Percentiles rank a stretch among this genome's conserved stretches.
phyloP scores from a whole-genome alignment of 2,329 filamentous ascomycete species.

The Fusarium zealandicum region DNA sequence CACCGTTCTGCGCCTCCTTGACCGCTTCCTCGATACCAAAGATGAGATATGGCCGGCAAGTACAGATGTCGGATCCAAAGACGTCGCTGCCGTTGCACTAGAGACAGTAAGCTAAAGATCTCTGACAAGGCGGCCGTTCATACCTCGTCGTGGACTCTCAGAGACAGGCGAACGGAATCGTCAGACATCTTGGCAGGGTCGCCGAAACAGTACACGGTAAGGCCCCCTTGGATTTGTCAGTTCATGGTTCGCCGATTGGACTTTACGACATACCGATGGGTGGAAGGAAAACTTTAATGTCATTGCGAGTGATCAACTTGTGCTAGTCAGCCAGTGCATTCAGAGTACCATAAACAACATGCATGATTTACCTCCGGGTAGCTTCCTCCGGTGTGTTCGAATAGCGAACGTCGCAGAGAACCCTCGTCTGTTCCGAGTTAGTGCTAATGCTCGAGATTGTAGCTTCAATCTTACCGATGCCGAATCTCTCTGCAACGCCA shows the following conservation, averaged over 20 bases:
- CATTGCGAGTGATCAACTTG: constrained; percentile 84
- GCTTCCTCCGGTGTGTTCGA: constrained; percentile 94
- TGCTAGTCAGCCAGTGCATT: constrained; percentile 30
- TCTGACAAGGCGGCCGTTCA: constrained; percentile 8
- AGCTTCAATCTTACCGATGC: constrained; percentile 67
- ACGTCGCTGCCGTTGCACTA: constrained; percentile 95
- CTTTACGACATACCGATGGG: constrained; percentile 73
- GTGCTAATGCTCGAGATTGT: neutral
- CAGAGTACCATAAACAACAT: neutral
- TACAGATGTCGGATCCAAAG: constrained; percentile 97
- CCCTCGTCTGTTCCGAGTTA: constrained; percentile 72
- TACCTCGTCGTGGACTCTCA: constrained; percentile 79
- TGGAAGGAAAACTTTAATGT: constrained; percentile 94
- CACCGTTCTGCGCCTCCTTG: constrained; percentile 93
- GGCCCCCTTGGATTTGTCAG: constrained; percentile 63
- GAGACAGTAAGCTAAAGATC: constrained; percentile 15
- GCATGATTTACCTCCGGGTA: constrained; percentile 75
- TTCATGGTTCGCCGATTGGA: neutral
- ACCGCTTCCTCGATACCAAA: constrained; percentile 98
- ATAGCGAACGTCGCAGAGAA: constrained; percentile 82
- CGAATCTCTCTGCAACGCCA: constrained; percentile 89
- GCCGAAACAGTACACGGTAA: constrained; percentile 97
- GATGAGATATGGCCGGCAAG: constrained; percentile 92
- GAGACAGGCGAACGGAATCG: constrained; percentile 77
- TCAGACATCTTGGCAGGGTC: constrained; percentile 94